Evolutionary conservation across 768 basidiomycete species (phyloP), one percentile per base, ranked within the genome.

Genomic region (Leccinum variicolor): DNA sequence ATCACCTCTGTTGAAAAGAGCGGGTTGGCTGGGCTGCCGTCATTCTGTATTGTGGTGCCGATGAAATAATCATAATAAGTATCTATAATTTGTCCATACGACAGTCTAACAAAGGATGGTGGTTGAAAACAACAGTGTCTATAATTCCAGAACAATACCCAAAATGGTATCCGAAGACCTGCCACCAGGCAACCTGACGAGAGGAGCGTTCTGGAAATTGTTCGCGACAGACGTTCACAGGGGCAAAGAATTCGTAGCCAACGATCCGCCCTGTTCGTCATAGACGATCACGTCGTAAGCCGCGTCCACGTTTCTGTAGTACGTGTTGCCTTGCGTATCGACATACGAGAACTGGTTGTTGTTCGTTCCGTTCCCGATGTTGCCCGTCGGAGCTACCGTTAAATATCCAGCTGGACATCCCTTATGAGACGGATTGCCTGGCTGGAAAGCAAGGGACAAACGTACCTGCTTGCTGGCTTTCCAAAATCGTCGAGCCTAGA

Each of bases 301-400:
- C 3, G 87, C 85, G 58, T 83, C 76, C 54, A 92, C 88, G 23
- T 74, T 64, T 55, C 88, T 76, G 54, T 71, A 69, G 69, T 79
- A 92, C 0, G 87, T 87, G 69, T 90, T 85, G 51, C 83, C 85
- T 6, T 72, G 70, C 47, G 64, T 62, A 66, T 91, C 87, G 11
- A 69, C 61, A 65, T 90, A 92, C 33, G 68, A 70, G 71, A 91
- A 85, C 1, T 78, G 79, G 67, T 90, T 90, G 71, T 80, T 82
- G 71, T 76, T 89, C 6, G 85, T 87, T 28, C 89, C 88, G 54
- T 88, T 88, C 1, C 85, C 88, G 7, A 70, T 70, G 66, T 83
- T 85, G 13, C 83, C 82, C 1, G 72, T 70, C 29, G 76, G 66
- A 1, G 74, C 68, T 1, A 74, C 63, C 13, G 73, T 69, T 70